A percentile compares a stretch with the other conserved stretches of the same genome.
phyloP scores from a whole-genome alignment of 2,329 filamentous ascomycete genomes.

The Cladosporium sp. region DNA sequence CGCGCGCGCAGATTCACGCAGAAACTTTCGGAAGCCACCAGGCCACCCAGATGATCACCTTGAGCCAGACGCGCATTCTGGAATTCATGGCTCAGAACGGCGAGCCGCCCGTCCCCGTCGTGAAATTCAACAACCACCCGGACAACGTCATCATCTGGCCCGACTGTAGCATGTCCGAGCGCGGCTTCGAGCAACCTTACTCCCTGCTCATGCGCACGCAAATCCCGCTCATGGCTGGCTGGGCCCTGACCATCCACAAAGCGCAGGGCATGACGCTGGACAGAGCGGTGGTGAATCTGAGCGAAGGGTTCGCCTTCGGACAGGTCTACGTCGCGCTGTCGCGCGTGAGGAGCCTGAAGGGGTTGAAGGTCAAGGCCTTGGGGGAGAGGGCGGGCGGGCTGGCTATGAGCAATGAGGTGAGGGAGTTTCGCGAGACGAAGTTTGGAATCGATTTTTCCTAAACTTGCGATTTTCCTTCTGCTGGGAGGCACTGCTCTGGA shows the following conservation, averaged over 20 bases:
- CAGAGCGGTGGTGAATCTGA: constrained; percentile 53
- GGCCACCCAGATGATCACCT: too few relatives aligned
- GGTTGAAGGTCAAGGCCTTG: constrained; percentile 41
- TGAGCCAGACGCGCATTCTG: too few relatives aligned
- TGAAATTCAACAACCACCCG: constrained; percentile 49
- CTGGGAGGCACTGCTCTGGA: too few relatives aligned
- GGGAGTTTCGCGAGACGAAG: constrained; percentile 26
- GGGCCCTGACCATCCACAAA: constrained; percentile 63
- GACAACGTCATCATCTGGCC: constrained; percentile 45
- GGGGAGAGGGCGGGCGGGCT: constrained; percentile 18
- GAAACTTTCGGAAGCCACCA: too few relatives aligned
- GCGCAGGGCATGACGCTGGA: constrained; percentile 61
- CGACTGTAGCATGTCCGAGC: constrained; percentile 46
- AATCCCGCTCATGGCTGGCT: constrained; percentile 56
- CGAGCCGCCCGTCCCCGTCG: too few relatives aligned
- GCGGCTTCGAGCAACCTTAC: constrained; percentile 45
- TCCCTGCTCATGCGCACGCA: constrained; percentile 54
- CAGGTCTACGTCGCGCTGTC: constrained; percentile 63
- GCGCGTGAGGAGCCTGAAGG: constrained; percentile 49
- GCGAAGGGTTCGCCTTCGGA: constrained; percentile 50
- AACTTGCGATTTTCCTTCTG: too few relatives aligned
- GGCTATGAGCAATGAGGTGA: constrained; percentile 32
- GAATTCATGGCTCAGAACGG: too few relatives aligned
- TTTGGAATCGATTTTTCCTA: not conserved
- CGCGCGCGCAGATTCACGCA: too few relatives aligned